phyloP scores from a whole-genome alignment of 2,329 filamentous ascomycete genomes.

The Colletotrichum liriopes region DNA sequence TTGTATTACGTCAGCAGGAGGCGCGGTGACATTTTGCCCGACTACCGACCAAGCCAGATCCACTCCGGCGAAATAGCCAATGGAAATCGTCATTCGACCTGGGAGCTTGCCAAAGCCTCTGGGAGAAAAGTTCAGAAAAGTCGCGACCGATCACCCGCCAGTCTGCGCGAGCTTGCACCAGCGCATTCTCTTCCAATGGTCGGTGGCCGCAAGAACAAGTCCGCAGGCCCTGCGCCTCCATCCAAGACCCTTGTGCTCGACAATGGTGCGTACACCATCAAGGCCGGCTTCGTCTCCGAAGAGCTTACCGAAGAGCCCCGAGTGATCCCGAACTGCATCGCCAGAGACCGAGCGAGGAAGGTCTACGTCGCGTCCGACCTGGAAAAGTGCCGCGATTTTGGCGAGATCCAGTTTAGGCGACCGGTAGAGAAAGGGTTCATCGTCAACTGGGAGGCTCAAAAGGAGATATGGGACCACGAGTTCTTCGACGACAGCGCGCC shows the following conservation, averaged over 20 bases:
- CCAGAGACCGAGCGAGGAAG: constrained; percentile 83
- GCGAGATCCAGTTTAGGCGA: constrained; percentile 87
- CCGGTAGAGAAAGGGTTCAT: constrained; percentile 96
- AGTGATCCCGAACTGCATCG: constrained; percentile 90
- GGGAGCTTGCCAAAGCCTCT: background rate
- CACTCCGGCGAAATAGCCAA: background rate
- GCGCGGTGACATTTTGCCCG: background rate
- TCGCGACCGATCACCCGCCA: background rate
- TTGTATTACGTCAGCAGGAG: constrained; percentile 1
- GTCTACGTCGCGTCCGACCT: constrained; percentile 87
- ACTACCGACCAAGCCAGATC: background rate
- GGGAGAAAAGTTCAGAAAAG: background rate
- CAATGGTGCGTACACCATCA: constrained; percentile 93
- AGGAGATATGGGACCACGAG: constrained; percentile 94
- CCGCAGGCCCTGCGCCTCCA: constrained; percentile 67
- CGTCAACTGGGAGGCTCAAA: constrained; percentile 96
- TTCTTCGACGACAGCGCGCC: constrained; percentile 82
- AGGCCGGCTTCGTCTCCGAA: constrained; percentile 82
- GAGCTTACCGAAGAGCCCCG: constrained; percentile 70
- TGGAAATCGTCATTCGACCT: background rate
- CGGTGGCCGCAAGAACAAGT: constrained; percentile 67
- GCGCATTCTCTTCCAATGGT: constrained; percentile 53
- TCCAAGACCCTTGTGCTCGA: constrained; percentile 87
- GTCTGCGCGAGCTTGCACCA: background rate
- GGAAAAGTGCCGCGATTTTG: constrained; percentile 86